Evolutionary conservation across 495 filamentous ascomycete genomes (phyloP), one percentile per base, ranked within the genome.

Genomic region (Aspergillus ellipticus): DNA sequence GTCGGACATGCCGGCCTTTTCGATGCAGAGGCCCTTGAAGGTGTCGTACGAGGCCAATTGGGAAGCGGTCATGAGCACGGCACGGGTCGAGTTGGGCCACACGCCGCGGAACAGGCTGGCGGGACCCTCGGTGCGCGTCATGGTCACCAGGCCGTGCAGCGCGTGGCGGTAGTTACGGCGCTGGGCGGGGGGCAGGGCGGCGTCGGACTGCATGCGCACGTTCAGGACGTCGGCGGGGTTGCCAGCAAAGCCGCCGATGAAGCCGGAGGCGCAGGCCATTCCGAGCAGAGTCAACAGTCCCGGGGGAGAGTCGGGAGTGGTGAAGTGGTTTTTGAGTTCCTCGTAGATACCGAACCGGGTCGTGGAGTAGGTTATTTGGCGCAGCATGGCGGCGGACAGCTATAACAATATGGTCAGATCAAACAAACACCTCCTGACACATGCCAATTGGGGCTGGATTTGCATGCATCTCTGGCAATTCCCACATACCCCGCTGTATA

Each of bases 121-220:
- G 41, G 83, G 55, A 20, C 90, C 90, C 73, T 98, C 94, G 53
- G 88, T 83, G 48, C 86, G 80, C 7, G 83, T 80, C 90, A 96
- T 96, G 46, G 89, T 83, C 10, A 89, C 72, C 53, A 98, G 71
- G 2, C 94, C 94, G 65, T 98, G 87, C 24, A 96, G 66, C 3
- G 92, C 95, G 64, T 97, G 79, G 49, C 83, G 83, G 78, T 98
- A 98, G 73, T 96, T 92, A 20, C 92, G 84, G 3, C 90, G 85
- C 58, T 94, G 75, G 1, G 76, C 77, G 2, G 74, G 63, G 0
- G 92, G 89, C 4, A 96, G 82, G 0, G 92, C 84, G 11, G 89
- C 86, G 68, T 97, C 94, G 75, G 93, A 87, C 71, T 98, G 94
- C 94, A 98, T 98, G 59, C 94, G 91, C 41, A 98, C 94, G 73